A percentile compares a stretch with the other conserved stretches of the same genome.
Evolutionary conservation across 495 filamentous ascomycete genomes (phyloP).

Genomic region (Cryomyces antarcticus): DNA sequence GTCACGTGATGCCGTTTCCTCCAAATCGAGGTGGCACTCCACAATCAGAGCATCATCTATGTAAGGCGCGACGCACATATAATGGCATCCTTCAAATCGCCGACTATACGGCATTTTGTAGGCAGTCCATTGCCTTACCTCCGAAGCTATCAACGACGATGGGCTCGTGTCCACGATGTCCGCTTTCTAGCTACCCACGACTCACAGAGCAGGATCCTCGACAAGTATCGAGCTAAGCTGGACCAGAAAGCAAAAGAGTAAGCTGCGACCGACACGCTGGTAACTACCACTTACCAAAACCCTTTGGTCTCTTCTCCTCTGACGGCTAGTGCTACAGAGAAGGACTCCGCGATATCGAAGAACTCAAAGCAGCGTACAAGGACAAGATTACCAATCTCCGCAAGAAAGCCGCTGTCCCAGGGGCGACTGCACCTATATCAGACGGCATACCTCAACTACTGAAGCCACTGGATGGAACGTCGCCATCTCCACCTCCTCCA

Average conservation of each 20-base stretch:
- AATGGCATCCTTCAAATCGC: constrained; percentile 1
- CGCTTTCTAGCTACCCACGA: constrained; percentile 61
- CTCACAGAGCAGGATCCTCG: constrained; percentile 40
- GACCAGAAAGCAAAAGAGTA: constrained; percentile 61
- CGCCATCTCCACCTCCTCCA: constrained; percentile 9
- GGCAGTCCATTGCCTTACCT: constrained; percentile 9
- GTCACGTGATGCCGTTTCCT: too few species aligned
- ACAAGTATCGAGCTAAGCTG: constrained; percentile 78
- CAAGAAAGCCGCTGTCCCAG: constrained; percentile 35
- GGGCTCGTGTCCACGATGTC: constrained; percentile 83
- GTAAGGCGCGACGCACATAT: not conserved
- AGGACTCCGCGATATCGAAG: constrained; percentile 50
- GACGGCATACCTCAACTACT: not conserved
- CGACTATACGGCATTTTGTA: constrained; percentile 13
- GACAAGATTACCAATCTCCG: constrained; percentile 55
- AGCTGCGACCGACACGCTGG: constrained; percentile 9
- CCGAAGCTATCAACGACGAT: constrained; percentile 42
- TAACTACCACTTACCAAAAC: not conserved
- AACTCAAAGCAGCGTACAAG: constrained; percentile 62
- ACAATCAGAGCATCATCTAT: too few species aligned
- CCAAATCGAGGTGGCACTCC: too few species aligned
- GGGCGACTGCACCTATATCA: constrained; percentile 27
- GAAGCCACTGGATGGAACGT: not conserved
- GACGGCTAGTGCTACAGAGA: constrained; percentile 25
- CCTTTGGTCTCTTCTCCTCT: not conserved